These are phyloP conservation scores for Phytophthora tubulina DNA, from an alignment of 352 stramenopile genomes.

Conservation along the genomic window DNA sequence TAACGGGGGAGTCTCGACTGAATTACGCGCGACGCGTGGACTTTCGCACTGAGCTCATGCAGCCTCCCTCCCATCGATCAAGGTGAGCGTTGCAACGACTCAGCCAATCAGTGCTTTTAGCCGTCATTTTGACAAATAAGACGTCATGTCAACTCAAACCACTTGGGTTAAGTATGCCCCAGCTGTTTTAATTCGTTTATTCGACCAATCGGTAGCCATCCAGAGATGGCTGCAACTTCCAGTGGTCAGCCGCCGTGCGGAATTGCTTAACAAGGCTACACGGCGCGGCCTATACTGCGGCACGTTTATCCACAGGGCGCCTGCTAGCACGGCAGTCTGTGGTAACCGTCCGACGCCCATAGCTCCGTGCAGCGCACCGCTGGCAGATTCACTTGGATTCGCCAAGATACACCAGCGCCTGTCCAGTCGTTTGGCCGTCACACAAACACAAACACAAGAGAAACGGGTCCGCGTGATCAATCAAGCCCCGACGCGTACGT, in stretches of 20 bases:
- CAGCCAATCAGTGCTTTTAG: slow-evolving; percentile 16
- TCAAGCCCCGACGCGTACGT: slow-evolving; percentile 25
- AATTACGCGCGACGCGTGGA: slow-evolving; percentile 39
- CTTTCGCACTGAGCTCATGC: slow-evolving; percentile 42
- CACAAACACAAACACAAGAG: slow-evolving; percentile 10
- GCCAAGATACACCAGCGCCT: slow-evolving; percentile 19
- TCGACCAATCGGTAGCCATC: not conserved
- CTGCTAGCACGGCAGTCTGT: not conserved
- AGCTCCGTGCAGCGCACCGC: not conserved
- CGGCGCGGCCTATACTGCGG: slow-evolving; percentile 15
- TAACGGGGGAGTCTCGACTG: slow-evolving; percentile 9
- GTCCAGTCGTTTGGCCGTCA: slow-evolving; percentile 24
- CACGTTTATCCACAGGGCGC: not conserved
- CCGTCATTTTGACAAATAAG: slow-evolving; percentile 16
- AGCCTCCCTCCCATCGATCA: slow-evolving; percentile 14
- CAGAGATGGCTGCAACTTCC: slow-evolving; percentile 7
- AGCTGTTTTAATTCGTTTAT: slow-evolving; percentile 18
- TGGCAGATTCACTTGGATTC: slow-evolving; percentile 19
- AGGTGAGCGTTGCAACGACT: slow-evolving; percentile 7
- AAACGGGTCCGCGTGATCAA: slow-evolving; percentile 23
- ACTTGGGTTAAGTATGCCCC: slow-evolving; percentile 18
- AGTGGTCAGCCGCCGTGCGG: slow-evolving; percentile 4
- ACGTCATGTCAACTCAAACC: not conserved
- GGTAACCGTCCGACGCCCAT: not conserved
- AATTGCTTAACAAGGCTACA: slow-evolving; percentile 9